A percentile compares a stretch with the other conserved stretches of the same genome.
These are phyloP conservation scores for Nakaseomyces delphensis DNA, from an alignment of 1,139 yeast species.

Conservation along the genomic window DNA sequence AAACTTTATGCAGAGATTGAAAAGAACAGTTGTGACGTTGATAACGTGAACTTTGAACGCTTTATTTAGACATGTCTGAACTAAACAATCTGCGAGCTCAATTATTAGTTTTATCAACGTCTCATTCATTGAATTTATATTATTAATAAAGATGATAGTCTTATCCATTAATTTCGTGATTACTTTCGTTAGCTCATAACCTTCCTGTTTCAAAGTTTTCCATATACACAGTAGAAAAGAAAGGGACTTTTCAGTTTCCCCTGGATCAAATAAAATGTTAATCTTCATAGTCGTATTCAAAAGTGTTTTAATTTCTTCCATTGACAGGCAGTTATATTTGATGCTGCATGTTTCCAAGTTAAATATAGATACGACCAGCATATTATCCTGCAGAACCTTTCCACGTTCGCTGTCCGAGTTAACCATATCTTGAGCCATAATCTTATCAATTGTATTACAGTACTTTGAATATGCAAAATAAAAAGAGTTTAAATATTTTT, in stretches of 20 bases:
- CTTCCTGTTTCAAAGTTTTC: slow-evolving; percentile 10
- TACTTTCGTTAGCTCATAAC: slow-evolving; percentile 8
- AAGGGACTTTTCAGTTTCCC: neutral
- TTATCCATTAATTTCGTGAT: slow-evolving; percentile 15
- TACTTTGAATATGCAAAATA: slow-evolving; percentile 15
- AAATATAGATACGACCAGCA: slow-evolving; percentile 1
- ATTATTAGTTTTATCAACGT: neutral
- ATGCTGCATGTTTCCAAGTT: neutral
- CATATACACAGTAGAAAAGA: slow-evolving; percentile 8
- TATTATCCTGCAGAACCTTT: neutral
- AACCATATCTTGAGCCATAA: slow-evolving; percentile 16
- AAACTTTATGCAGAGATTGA: slow-evolving; percentile 22
- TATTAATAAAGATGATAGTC: slow-evolving; percentile 16
- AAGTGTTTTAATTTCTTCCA: neutral
- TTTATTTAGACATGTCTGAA: neutral
- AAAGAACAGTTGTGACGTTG: slow-evolving; percentile 30
- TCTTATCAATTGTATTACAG: slow-evolving; percentile 13
- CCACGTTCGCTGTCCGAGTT: neutral
- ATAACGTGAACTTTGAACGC: slow-evolving; percentile 20
- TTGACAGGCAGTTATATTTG: neutral
- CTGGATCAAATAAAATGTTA: neutral
- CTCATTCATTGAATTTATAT: slow-evolving; percentile 9
- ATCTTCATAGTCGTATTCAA: neutral
- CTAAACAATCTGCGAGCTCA: neutral
- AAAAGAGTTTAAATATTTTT: slow-evolving; percentile 12